Evolutionary conservation across 495 filamentous ascomycete species (phyloP).

Genomic region (Aspergillus ellipticus): DNA sequence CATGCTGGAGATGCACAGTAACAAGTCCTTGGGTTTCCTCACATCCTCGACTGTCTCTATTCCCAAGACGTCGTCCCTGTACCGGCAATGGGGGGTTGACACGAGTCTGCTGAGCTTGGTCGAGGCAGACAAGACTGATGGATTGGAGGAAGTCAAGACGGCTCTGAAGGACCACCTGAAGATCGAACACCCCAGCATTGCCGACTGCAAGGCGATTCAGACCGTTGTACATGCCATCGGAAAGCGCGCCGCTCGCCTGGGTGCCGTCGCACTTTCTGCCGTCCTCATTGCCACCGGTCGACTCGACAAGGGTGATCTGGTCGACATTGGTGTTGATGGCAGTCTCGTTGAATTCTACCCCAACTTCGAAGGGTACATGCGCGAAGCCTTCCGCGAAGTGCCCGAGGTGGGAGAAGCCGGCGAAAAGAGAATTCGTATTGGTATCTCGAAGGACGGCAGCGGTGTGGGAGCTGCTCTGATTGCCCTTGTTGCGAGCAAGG

Average conservation of each 20-base stretch:
- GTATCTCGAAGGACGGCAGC: constrained; percentile 89
- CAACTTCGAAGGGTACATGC: constrained; percentile 74
- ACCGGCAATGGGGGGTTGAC: constrained; percentile 83
- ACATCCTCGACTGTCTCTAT: constrained; percentile 69
- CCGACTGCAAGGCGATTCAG: constrained; percentile 82
- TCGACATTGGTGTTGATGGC: constrained; percentile 91
- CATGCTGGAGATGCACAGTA: constrained; percentile 61
- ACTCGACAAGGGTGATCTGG: constrained; percentile 57
- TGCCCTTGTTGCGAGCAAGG: constrained; percentile 63
- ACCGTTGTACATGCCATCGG: constrained; percentile 77
- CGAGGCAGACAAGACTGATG: constrained; percentile 65
- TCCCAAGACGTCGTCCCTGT: constrained; percentile 59
- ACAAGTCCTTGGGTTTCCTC: constrained; percentile 62
- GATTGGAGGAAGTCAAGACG: constrained; percentile 62
- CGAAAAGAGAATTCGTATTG: constrained; percentile 79
- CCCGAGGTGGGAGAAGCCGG: constrained; percentile 67
- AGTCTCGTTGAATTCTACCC: constrained; percentile 90
- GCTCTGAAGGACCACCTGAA: constrained; percentile 72
- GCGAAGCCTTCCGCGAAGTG: constrained; percentile 67
- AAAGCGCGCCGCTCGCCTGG: constrained; percentile 81
- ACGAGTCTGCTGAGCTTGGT: constrained; percentile 80
- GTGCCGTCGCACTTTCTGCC: constrained; percentile 80
- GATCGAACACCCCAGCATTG: constrained; percentile 62
- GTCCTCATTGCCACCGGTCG: constrained; percentile 72
- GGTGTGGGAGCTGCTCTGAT: constrained; percentile 91